A percentile compares a stretch with the other conserved stretches of the same genome.
Conservation (phyloP, 805 yeast species). For the Myxozyma sirexii region DNA sequence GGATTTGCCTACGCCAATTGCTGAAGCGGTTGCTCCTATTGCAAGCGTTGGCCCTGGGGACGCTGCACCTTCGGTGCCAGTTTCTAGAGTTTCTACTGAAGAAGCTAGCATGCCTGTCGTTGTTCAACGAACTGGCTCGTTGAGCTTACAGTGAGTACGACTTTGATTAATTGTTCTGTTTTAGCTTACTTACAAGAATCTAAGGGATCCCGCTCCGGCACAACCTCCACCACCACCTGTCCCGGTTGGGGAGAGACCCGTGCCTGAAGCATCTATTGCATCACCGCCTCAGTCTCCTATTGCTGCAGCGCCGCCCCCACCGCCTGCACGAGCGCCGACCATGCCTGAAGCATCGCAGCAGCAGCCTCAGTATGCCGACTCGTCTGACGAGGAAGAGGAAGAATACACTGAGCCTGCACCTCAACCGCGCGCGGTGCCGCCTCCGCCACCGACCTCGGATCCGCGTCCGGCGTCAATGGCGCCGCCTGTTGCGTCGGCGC, state of each 20-base stretch:
- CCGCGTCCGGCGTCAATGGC: conserved; percentile 23
- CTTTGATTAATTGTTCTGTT: neutral
- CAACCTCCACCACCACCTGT: neutral
- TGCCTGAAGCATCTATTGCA: neutral
- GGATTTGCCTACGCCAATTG: neutral
- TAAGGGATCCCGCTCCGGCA: neutral
- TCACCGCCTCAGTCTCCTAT: conserved; percentile 1
- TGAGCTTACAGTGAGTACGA: neutral
- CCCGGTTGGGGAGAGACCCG: neutral
- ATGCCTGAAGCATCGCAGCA: neutral
- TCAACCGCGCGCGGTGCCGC: conserved; percentile 25
- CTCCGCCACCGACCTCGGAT: conserved; percentile 24
- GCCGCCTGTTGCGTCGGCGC: neutral
- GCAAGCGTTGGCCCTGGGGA: neutral
- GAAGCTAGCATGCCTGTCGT: neutral
- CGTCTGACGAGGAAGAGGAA: conserved; percentile 16
- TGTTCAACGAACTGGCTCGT: conserved; percentile 5
- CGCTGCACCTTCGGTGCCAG: neutral
- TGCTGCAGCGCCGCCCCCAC: neutral
- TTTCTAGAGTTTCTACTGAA: neutral
- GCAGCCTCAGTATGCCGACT: conserved; percentile 4
- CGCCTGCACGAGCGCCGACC: conserved; percentile 2
- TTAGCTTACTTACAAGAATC: neutral
- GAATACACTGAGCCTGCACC: neutral
- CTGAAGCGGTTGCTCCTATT: neutral